Conservation (phyloP, 2,329 filamentous ascomycete species). For the Trichoderma breve region DNA sequence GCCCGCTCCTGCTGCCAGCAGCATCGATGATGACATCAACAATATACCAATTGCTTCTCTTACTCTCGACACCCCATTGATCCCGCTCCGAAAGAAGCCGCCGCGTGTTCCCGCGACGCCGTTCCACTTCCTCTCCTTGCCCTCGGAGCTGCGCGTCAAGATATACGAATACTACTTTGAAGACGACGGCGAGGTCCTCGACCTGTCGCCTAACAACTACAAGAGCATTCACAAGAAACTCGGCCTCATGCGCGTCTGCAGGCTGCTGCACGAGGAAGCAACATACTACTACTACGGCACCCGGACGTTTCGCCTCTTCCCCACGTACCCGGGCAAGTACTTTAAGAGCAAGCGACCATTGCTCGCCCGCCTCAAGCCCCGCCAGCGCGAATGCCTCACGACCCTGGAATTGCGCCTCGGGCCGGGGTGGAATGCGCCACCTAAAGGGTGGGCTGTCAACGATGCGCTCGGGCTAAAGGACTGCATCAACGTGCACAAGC, state of each 20-base stretch:
- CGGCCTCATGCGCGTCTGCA: conserved; percentile 59
- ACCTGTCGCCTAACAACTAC: conserved; percentile 66
- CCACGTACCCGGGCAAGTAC: conserved; percentile 60
- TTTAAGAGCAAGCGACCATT: conserved; percentile 74
- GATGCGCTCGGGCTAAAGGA: conserved; percentile 61
- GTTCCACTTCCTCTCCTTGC: conserved; percentile 66
- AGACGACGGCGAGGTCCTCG: conserved; percentile 54
- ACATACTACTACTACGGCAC: conserved; percentile 64
- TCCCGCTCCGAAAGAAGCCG: conserved; percentile 34
- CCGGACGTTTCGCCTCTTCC: conserved; percentile 64
- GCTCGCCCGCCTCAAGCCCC: conserved; percentile 61
- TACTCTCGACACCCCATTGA: conserved; percentile 40
- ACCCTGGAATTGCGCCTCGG: conserved; percentile 69
- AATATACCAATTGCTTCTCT: conserved; percentile 44
- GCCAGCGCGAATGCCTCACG: conserved; percentile 59
- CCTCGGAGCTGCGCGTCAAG: conserved; percentile 66
- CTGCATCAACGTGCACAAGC: conserved; percentile 55
- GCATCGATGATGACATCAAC: conserved; percentile 41
- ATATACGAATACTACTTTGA: conserved; percentile 66
- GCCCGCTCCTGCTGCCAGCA: conserved; percentile 27
- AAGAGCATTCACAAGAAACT: conserved; percentile 60
- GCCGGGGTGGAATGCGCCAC: conserved; percentile 69
- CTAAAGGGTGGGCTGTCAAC: conserved; percentile 68
- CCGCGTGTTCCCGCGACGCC: conserved; percentile 39
- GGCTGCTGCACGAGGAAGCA: conserved; percentile 61